A percentile compares a stretch with the other conserved stretches of the same genome.
These are phyloP conservation scores for Phlebiopsis flavidoalba DNA, from an alignment of 768 basidiomycete species.

Conservation along the genomic window DNA sequence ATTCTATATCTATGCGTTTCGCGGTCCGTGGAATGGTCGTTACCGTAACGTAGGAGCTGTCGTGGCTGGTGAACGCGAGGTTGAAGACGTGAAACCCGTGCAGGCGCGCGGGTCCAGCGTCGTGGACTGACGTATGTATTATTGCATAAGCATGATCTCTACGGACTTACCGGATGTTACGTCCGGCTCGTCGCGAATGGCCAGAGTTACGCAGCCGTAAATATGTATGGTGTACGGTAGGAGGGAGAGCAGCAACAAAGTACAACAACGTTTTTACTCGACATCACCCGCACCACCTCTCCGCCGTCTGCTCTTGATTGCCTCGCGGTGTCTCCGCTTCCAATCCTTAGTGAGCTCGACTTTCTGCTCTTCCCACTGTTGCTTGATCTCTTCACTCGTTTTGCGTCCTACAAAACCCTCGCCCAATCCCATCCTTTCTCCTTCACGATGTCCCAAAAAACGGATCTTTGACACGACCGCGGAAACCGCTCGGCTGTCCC, in stretches of 20 bases:
- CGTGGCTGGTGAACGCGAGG: no score
- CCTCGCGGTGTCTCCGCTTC: slow-evolving; percentile 75
- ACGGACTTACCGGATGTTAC: not conserved
- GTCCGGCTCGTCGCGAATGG: not conserved
- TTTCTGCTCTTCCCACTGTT: slow-evolving; percentile 67
- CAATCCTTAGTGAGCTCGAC: slow-evolving; percentile 66
- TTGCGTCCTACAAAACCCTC: slow-evolving; percentile 45
- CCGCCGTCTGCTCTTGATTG: slow-evolving; percentile 56
- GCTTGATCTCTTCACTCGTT: slow-evolving; percentile 57
- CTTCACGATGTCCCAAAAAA: slow-evolving; percentile 44
- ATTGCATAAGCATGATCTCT: not conserved
- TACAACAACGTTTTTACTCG: slow-evolving; percentile 16
- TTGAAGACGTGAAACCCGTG: not conserved
- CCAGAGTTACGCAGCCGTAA: not conserved
- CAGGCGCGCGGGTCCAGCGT: not conserved
- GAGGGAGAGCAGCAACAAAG: no score
- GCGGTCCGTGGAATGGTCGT: no score
- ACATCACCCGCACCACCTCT: slow-evolving; percentile 37
- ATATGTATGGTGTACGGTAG: not conserved
- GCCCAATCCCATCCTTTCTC: slow-evolving; percentile 48
- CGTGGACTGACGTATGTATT: not conserved
- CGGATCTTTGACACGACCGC: slow-evolving; percentile 31
- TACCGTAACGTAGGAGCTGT: no score
- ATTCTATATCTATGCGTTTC: no score
- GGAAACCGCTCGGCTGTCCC: slow-evolving; percentile 17